Evolutionary conservation across 2,329 filamentous ascomycete species (phyloP).

Genomic region (Aspergillus novofumigatus): DNA sequence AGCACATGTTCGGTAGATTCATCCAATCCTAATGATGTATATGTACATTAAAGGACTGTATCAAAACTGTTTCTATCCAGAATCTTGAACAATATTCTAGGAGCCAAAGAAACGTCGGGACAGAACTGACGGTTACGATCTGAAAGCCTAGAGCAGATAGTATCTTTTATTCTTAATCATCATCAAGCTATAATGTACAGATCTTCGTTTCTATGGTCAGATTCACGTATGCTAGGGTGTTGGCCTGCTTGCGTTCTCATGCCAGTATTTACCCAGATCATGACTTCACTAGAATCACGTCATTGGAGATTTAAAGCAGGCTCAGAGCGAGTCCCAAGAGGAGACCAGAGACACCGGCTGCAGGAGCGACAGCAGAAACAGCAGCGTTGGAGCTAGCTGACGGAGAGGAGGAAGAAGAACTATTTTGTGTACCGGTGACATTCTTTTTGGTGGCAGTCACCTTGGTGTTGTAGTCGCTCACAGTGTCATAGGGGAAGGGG

Average conservation of each 20-base stretch:
- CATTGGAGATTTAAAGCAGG: slow-evolving; percentile 9
- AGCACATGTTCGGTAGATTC: slow-evolving; percentile 1
- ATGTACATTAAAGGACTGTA: not conserved
- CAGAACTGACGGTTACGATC: not conserved
- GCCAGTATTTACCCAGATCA: not conserved
- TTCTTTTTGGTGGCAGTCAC: slow-evolving; percentile 25
- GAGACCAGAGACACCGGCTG: slow-evolving; percentile 10
- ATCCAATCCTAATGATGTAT: not conserved
- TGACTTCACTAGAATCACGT: not conserved
- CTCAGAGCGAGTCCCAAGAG: slow-evolving; percentile 13
- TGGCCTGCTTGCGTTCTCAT: not conserved
- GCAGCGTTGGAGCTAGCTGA: slow-evolving; percentile 9
- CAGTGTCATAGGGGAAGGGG: slow-evolving; percentile 29
- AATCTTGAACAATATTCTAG: not conserved
- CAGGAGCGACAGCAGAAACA: slow-evolving; percentile 9
- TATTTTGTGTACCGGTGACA: slow-evolving; percentile 3
- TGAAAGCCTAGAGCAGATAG: not conserved
- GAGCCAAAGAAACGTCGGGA: not conserved
- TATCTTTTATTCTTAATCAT: not conserved
- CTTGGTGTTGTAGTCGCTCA: slow-evolving; percentile 23
- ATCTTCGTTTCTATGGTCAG: not conserved
- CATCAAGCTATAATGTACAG: not conserved
- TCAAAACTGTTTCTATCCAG: not conserved
- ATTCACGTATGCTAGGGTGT: not conserved
- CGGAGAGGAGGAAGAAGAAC: slow-evolving; percentile 10